A percentile compares a stretch with the other conserved stretches of the same genome.
These are phyloP conservation scores for Pseudogymnoascus sp. DNA, from an alignment of 2,329 filamentous ascomycete species.

Conservation along the genomic window DNA sequence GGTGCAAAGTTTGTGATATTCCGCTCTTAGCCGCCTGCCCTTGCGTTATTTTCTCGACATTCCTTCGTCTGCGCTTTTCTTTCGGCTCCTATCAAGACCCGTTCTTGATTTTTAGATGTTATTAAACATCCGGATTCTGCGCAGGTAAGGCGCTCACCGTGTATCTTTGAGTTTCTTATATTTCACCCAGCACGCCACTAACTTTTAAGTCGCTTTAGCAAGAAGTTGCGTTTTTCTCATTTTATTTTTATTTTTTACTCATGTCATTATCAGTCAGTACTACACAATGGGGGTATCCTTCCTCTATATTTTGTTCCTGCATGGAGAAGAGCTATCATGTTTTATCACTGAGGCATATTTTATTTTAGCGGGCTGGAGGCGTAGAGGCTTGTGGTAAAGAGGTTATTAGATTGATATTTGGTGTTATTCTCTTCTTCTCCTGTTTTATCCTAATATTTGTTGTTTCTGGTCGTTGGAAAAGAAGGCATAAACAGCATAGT, in stretches of 20 bases:
- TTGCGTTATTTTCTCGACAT: constrained; percentile 1
- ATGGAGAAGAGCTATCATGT: neutral
- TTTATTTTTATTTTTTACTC: neutral
- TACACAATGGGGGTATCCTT: neutral
- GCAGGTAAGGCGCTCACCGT: neutral
- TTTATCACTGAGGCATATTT: neutral
- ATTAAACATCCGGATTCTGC: neutral
- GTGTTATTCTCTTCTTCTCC: neutral
- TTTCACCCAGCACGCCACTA: neutral
- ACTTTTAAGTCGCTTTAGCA: neutral
- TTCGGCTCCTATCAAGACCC: neutral
- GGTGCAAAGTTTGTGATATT: neutral
- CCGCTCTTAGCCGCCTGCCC: neutral
- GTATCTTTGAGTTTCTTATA: neutral
- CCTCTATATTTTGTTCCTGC: neutral
- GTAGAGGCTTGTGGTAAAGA: neutral
- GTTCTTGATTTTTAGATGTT: neutral
- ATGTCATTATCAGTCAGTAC: neutral
- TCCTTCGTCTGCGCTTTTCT: neutral
- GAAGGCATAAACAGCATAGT: neutral
- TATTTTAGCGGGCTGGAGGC: neutral
- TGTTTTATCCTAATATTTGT: neutral
- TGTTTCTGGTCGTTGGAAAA: neutral
- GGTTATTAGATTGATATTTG: neutral
- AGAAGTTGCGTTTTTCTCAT: neutral